Base-by-base conservation (phyloP, 768 basidiomycete genomes). In the Suillus ampliporus region DNA sequence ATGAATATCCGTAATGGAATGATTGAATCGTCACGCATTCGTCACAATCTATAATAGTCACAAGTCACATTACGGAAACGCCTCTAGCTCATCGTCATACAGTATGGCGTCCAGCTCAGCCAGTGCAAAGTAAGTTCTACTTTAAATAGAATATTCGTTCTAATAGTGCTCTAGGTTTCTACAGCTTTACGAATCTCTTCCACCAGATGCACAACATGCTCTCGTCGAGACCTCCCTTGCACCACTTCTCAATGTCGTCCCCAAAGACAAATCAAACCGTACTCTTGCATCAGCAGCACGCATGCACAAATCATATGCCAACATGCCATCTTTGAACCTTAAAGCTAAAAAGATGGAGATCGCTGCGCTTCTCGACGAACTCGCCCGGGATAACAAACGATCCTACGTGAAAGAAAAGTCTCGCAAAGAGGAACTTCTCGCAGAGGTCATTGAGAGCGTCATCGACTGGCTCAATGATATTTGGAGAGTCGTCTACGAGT, bases 401-500 rank as follows among this genome's bases (percentile, higher is more conserved):
- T 76, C 83, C 1, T 75, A 84, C 61, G 74, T 86, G 65, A 83
- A 79, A 57, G 88, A 88, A 57, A 76, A 78, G 35, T 86, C 86
- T 2, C 81, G 77, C 63, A 79, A 82, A 34, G 82, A 84, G 21
- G 86, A 88, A 63, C 77, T 90, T 2, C 67, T 89, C 15, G 65
- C 75, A 26, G 88, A 90, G 70, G 80, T 83, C 8, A 74, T 89
- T 10, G 80, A 85, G 52, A 86, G 79, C 65, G 71, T 90, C 26
- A 74, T 82, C 0, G 68, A 69, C n/a, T 90, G 88, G 88, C 68
- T 90, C 53, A 84, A 79, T 69, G 82, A 86, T 64, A 84, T 90
- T 40, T 91, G 89, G 89, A 78, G 71, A 58, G 78, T 82, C 37
- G 84, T 84, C 10, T 89, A 84, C 65, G 88, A 90, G 64, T 82